Conservation (phyloP, 2,329 filamentous ascomycete genomes). For the Phaeosphaeriaceae sp. region DNA sequence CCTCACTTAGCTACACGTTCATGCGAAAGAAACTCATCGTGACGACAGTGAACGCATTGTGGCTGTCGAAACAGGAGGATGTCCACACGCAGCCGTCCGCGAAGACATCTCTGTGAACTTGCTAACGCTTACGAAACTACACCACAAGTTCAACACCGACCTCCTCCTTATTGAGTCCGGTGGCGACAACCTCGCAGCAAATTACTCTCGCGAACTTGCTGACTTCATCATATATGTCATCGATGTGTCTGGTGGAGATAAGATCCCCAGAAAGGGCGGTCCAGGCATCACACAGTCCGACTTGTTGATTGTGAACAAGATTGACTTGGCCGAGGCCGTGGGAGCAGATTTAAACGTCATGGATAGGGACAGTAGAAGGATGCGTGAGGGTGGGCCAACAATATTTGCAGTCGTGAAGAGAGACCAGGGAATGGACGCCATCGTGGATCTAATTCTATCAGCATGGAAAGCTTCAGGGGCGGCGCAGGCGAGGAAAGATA, state of each 20-base stretch:
- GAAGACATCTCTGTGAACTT: slow-evolving; percentile 97
- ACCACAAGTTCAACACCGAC: slow-evolving; percentile 79
- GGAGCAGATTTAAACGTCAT: slow-evolving; percentile 91
- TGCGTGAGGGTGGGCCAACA: slow-evolving; percentile 91
- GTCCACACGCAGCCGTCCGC: slow-evolving; percentile 94
- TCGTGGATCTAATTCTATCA: slow-evolving; percentile 85
- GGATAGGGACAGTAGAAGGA: slow-evolving; percentile 92
- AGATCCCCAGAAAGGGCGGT: slow-evolving; percentile 93
- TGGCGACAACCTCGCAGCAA: slow-evolving; percentile 95
- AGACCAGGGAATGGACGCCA: slow-evolving; percentile 81
- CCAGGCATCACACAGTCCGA: slow-evolving; percentile 98
- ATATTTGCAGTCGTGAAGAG: slow-evolving; percentile 98
- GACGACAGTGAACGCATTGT: slow-evolving; percentile 69
- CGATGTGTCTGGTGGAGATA: slow-evolving; percentile 94
- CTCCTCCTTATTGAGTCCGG: slow-evolving; percentile 93
- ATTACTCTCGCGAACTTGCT: slow-evolving; percentile 92
- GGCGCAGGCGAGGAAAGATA: slow-evolving; percentile 43
- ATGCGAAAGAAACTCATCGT: not conserved
- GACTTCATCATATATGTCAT: slow-evolving; percentile 99
- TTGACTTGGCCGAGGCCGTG: slow-evolving; percentile 86
- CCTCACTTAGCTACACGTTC: not conserved
- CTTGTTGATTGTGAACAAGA: slow-evolving; percentile 94
- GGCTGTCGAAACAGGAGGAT: slow-evolving; percentile 97
- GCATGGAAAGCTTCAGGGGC: slow-evolving; percentile 93
- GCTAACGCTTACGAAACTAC: slow-evolving; percentile 86